These are phyloP conservation scores for Hypoxylon sp. DNA, from an alignment of 2,329 filamentous ascomycete genomes.

Conservation along the genomic window DNA sequence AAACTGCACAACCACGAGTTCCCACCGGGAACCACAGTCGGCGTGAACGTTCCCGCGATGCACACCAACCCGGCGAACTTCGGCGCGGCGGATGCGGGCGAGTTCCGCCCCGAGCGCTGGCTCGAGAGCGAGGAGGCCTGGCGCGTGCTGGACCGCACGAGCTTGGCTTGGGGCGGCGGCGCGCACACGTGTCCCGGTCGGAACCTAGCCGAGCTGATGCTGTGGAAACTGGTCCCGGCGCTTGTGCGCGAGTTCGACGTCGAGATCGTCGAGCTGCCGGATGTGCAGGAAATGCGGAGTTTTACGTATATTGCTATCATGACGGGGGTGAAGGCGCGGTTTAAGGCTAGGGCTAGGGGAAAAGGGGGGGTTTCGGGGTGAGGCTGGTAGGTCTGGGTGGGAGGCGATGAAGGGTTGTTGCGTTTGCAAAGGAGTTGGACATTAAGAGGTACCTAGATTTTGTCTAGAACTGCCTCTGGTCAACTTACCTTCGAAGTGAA, in stretches of 20 bases:
- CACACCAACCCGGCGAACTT: constrained; percentile 61
- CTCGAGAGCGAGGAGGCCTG: constrained; percentile 43
- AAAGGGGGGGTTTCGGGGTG: too few species aligned
- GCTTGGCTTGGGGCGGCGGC: constrained; percentile 62
- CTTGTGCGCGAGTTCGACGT: constrained; percentile 57
- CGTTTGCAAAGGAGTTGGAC: too few species aligned
- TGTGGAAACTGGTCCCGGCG: constrained; percentile 54
- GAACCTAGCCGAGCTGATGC: constrained; percentile 59
- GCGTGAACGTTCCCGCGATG: constrained; percentile 59
- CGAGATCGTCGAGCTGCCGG: constrained; percentile 49
- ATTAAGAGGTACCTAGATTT: too few species aligned
- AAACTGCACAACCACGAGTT: constrained; percentile 52
- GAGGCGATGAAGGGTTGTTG: too few species aligned
- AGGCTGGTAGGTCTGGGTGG: too few species aligned
- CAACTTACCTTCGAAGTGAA: too few species aligned
- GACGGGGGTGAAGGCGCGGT: constrained; percentile 55
- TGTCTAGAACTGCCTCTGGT: too few species aligned
- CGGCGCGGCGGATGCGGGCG: constrained; percentile 52
- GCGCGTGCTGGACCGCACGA: constrained; percentile 57
- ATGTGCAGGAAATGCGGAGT: constrained; percentile 48
- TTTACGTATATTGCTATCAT: constrained; percentile 64
- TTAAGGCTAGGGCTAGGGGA: constrained; percentile 34
- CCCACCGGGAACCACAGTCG: constrained; percentile 57
- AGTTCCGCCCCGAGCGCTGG: constrained; percentile 60
- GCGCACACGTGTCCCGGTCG: constrained; percentile 60